Base-by-base conservation (phyloP, 805 yeast genomes). In the Sporopachydermia lactativora region DNA sequence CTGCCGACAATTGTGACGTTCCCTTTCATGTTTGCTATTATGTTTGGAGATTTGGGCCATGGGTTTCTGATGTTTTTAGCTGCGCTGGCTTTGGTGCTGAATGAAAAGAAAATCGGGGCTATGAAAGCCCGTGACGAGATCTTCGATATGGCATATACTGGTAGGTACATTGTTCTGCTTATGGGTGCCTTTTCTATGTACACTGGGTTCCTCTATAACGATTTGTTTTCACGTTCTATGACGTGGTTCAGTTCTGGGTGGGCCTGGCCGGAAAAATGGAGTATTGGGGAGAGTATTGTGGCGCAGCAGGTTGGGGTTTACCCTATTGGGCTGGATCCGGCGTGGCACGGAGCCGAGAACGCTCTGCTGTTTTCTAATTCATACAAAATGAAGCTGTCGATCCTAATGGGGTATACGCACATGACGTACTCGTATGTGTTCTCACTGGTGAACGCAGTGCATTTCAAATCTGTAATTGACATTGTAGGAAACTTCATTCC, bases 31-130 rank as follows among this genome's bases (percentile, higher is more conserved):
- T 92, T 92, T 64, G 96, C 98, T 18, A 81, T 92, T 52, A 92
- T 92, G 98, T 92, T 92, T 67, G 98, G 98, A 67, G 98, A 92
- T 65, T 58, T 88, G 44, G 98, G 98, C 13, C 98, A 92, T 64
- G 98, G 98, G 4, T 71, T 86, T 44, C 73, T 92, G 38, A 65
- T 92, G 59, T 71, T 80, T 41, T 59, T 81, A 42, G 83, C 85
- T 14, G 95, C 94, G 1, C 61, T 75, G 40, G 60, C 63, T 19
- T 64, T 92, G 47, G 86, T 92, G 6, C 47, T 76, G 39, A 78
- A 81, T 55, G 98, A 92, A 60, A 70, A 68, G 46, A 68, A 71
- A 47, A 71, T 92, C 41, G 78, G 71, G 17, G 67, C 66, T 39
- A 70, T 77, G 68, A 73, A 79, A 52, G 47, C 52, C 36, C 71